Evolutionary conservation across 495 filamentous ascomycete genomes (phyloP), one percentile per base, ranked within the genome.

Genomic region (Aspergillus kassunensis): DNA sequence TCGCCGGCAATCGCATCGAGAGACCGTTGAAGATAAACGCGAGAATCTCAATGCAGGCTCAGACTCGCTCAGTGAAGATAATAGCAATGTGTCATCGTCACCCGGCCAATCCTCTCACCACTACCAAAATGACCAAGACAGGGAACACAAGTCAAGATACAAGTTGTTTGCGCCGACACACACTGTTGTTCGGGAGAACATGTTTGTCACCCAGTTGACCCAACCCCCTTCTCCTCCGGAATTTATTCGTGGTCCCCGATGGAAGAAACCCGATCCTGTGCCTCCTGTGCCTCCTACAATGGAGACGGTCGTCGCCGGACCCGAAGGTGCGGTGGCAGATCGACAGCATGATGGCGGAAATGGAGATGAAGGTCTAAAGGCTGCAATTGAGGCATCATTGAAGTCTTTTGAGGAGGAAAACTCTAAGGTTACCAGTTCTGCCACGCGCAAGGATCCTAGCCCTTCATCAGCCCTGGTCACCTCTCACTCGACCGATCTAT

Each of bases 171-270:
- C 74, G 0, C 70, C 76, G 4, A 79, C 72, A 54, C 64, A 70
- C 20, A 60, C 54, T 18, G 69, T 61, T 25, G 48, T 68, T 7
- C 71, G 72, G 47, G 69, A 76, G n/a, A 74, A 80, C 44, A 73
- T 78, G 1, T 80, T 79, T 40, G 74, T 78, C 21, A 79, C 77
- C 0, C 77, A 80, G 58, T 64, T 78, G 44, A 77, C 77, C 1
- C 73, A 74, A 47, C 69, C 76, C 10, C 60, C 67, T 33, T 76
- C 77, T 2, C 79, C 75, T 48, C 77, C 77, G 0, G 78, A 78
- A 54, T 55, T 71, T 49, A 75, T 80, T 33, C 74, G 76, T n/a
- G 70, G 71, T 6, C 74, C 75, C n/a, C 65, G 74, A 29, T 80
- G 77, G 77, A 72, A 71, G 48, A 80, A 79, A 44, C 69, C 75